Evolutionary conservation across 495 filamentous ascomycete species (phyloP), one percentile per base, ranked within the genome.

Genomic region (Aspergillus saccharolyticus): DNA sequence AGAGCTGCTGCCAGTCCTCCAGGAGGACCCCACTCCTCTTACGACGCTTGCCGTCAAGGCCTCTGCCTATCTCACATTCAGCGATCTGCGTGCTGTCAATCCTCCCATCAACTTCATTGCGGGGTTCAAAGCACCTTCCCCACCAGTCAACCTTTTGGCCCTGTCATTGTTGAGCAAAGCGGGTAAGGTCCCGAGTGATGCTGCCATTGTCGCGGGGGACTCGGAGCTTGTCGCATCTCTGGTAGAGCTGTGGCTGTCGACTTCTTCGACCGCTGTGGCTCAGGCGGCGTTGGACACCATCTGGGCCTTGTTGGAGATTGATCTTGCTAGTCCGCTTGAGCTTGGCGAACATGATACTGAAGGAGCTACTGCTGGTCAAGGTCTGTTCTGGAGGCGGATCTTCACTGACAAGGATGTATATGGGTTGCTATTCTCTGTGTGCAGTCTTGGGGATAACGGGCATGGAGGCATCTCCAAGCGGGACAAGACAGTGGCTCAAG

Each of bases 401-500:
- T 88, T 95, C 63, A 73, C 75, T 0, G 85, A 91, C 59, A 74
- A 72, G 30, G 79, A 85, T 59, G 76, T 89, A 6, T 92, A 93
- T 63, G 70, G 74, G 0, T 70, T 85, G 15, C 70, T 93, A 9
- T 84, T 87, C 63, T 77, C 76, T 2, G 71, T 87, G 42, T 85
- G 85, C 63, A 84, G 82, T 52, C 75, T 84, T 2, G 61, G 60
- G 1, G 68, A 68, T 16, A 69, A 66, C 20, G 64, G 69, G 5
- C 67, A 73, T n/a, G 68, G 71, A 3, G 64, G 64, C 14, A 67
- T 86, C 10, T 76, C 77, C 42, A 82, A 80, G 60, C 79, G 79
- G 43, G 83, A 93, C 49, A 84, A 84, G 57, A 88, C 89, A 0
- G 71, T 95, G 19, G 86, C 89, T 1, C 91, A 96, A 70, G 89